Base-by-base conservation (phyloP, 371 early-diverging fungal genomes). In the Mucor plumbeus region DNA sequence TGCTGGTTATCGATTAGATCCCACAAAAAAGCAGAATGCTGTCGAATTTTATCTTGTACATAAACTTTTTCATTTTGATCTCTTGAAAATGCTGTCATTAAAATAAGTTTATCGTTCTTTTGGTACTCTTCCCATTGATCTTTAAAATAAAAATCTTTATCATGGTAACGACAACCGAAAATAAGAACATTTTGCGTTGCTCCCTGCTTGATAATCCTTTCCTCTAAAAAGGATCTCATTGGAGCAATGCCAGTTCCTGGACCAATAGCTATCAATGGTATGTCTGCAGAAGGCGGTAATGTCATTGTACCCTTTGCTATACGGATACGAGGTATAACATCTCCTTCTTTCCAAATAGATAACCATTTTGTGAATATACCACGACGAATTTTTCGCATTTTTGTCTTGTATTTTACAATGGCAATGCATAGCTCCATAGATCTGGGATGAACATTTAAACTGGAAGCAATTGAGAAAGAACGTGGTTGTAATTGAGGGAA, bases 161-260 rank as follows among this genome's bases (percentile, higher is more conserved):
- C 73, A 10, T 67, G 68, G 64, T 90, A 79, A 34, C 98, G 88
- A 67, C 89, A 92, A 7, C 98, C 97, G 70, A 94, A 90, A 67
- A 96, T 89, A 40, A 98, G 71, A 2, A 84, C 69, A 48, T 92
- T 94, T 19, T 87, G 86, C n/a, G 63, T 67, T 4, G 85, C 82
- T 10, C 81, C 79, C 13, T 75, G 63, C 10, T 68, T 40, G 13
- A 88, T 70, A 0, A 67, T 33, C 0, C 96, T 84, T 21, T 89
- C 83, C 62, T 92, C 84, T n/a, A 97, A 57, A 56, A 97, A 89
- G 21, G 94, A 81, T 47, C 93, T 78, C 91, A 97, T 95, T 3
- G 97, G 96, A 2, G 97, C 95, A 34, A 97, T 84, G 17, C 97
- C 97, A 5, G 94, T 92, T 4, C 95, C 93, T 48, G 94, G 93